Conservation (phyloP, 2,329 filamentous ascomycete genomes). For the Xylaria sp. region DNA sequence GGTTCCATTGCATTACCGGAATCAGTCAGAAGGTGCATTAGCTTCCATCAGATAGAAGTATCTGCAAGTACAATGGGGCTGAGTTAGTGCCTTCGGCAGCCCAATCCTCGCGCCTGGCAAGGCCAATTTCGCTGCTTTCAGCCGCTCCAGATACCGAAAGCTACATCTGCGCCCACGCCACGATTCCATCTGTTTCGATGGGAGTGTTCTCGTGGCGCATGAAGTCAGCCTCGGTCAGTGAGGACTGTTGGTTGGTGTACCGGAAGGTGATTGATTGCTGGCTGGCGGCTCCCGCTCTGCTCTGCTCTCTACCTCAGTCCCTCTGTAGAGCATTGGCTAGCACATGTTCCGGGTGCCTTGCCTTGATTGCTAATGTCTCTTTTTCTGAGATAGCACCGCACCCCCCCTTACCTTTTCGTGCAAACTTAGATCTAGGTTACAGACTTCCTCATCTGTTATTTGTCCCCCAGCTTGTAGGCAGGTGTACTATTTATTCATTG, state of each 20-base stretch:
- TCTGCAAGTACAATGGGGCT: conserved; percentile 43
- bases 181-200: conserved; percentile 53
- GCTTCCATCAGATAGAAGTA: conserved; percentile 35
- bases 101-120: not conserved
- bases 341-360: conserved; percentile 26
- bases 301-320: not conserved
- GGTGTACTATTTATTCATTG: conserved; percentile 3
- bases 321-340: conserved; percentile 1
- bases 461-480: conserved; percentile 4
- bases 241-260: conserved; percentile 28
- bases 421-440: not conserved
- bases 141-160: conserved; percentile 40
- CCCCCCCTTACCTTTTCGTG: not conserved
- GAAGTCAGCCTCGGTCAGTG: conserved; percentile 45
- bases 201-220: conserved; percentile 46
- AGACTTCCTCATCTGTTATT: not conserved
- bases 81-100: conserved; percentile 18
- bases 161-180: conserved; percentile 45
- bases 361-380: conserved; percentile 33
- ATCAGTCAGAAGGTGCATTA: conserved; percentile 31
- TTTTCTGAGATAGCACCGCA: conserved; percentile 7
- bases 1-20: conserved; percentile 39
- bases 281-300: conserved; percentile 27
- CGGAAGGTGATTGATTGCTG: not conserved
- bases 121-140: conserved; percentile 18